Base-by-base conservation (phyloP, 164 flowering plant genomes). In the Pachysandra terminalis region DNA sequence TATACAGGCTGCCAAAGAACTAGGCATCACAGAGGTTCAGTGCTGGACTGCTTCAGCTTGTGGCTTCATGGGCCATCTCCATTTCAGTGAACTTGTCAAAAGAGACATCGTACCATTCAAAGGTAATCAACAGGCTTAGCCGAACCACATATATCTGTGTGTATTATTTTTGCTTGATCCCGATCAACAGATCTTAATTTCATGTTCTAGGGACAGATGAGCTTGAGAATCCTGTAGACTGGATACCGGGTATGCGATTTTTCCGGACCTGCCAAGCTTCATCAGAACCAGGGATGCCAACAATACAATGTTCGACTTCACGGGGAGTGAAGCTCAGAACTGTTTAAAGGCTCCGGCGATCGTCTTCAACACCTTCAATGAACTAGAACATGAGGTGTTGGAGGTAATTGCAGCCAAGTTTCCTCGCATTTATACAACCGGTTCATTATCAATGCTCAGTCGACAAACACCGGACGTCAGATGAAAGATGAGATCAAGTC, bases 71-170 rank as follows among this genome's bases (percentile, higher is more conserved):
- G 80, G 72, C 0, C 79, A 73, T 35, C 14, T 69, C 28, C 76
- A 74, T 12, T 79, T 53, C 24, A 22, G 26, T 1, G 73, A 75
- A 17, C 72, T 83, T 15, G 53, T 78, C 19, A 49, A 68, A 25
- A 75, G 76, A 65, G 88, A 84, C 32, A 59, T 78, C 28, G 32
- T 69, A 9, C 86, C 86, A 1, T 74, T 87, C 57, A 79, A 83
- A 77, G 81, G 90, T 86, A 70, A 1, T 19, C n/a, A n/a, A n/a
- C n/a, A n/a, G n/a, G n/a, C n/a, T n/a, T n/a, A n/a, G n/a, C n/a
- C n/a, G n/a, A n/a, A n/a, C n/a, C n/a, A n/a, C n/a, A n/a, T n/a
- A n/a, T n/a, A n/a, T n/a, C n/a, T n/a, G n/a, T n/a, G n/a, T n/a
- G n/a, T n/a, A n/a, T n/a, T n/a, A n/a, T n/a, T n/a, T n/a, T n/a